These are phyloP conservation scores for Vaccinium macrocarpon DNA, from an alignment of 148 eudicot species.

Conservation along the genomic window DNA sequence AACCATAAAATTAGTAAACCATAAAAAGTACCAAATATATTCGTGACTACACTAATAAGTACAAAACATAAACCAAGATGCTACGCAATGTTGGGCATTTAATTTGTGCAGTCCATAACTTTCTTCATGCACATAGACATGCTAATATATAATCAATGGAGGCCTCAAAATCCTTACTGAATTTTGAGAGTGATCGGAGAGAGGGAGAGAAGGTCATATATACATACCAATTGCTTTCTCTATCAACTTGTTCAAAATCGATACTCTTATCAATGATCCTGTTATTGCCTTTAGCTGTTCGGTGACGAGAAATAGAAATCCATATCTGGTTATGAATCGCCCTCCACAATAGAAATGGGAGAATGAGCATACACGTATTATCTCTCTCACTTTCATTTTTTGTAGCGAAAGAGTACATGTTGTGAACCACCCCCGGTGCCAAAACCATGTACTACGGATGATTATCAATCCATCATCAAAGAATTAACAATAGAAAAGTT, in stretches of 20 bases:
- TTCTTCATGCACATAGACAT: no score
- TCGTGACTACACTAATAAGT: no score
- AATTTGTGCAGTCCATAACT: no score
- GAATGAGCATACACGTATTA: slow-evolving; percentile 13
- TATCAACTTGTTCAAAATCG: slow-evolving; percentile 77
- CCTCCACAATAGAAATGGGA: slow-evolving; percentile 47
- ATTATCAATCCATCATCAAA: neutral
- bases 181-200: no score
- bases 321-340: slow-evolving; percentile 63
- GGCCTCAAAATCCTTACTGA: no score
- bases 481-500: neutral
- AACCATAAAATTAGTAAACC: no score
- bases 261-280: slow-evolving; percentile 59
- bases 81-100: no score
- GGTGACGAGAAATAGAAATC: slow-evolving; percentile 61
- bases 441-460: slow-evolving; percentile 40
- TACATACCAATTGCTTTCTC: slow-evolving; percentile 6
- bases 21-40: no score
- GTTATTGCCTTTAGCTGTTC: slow-evolving; percentile 60
- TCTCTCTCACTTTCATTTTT: slow-evolving; percentile 31
- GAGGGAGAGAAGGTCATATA: no score
- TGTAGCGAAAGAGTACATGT: slow-evolving; percentile 27
- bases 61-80: no score
- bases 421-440: slow-evolving; percentile 50
- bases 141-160: no score